Evolutionary conservation across 1,139 yeast species (phyloP).

Genomic region (Taphrina wiesneri): DNA sequence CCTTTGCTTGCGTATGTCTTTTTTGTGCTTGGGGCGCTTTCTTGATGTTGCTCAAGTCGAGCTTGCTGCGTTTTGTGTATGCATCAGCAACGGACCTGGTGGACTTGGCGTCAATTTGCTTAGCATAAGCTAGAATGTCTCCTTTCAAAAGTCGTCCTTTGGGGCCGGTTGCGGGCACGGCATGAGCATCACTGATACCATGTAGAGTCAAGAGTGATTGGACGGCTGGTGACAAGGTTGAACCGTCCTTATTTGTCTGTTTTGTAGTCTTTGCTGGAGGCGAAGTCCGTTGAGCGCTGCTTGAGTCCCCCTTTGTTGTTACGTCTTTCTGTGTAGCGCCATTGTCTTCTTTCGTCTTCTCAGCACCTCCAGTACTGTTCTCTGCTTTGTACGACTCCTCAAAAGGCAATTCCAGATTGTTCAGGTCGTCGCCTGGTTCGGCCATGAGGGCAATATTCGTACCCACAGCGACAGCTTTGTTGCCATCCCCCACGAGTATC

Average conservation of each 20-base stretch:
- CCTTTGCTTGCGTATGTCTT: conserved; percentile 43
- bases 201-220: conserved; percentile 62
- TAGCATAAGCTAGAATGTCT: conserved; percentile 82
- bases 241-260: conserved; percentile 23
- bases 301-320: background rate
- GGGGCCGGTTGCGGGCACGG: conserved; percentile 87
- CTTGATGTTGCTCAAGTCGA: conserved; percentile 75
- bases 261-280: background rate
- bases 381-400: conserved; percentile 37
- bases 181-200: conserved; percentile 65
- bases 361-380: conserved; percentile 25
- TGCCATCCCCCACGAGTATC: conserved; percentile 67
- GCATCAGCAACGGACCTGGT: conserved; percentile 58
- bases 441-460: conserved; percentile 83
- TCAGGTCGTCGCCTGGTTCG: conserved; percentile 80
- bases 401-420: conserved; percentile 61
- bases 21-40: conserved; percentile 46
- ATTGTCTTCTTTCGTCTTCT: background rate
- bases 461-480: conserved; percentile 80
- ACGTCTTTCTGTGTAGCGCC: background rate
- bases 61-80: conserved; percentile 60
- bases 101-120: conserved; percentile 61
- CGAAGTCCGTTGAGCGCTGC: background rate
- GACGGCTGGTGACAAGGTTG: conserved; percentile 76
- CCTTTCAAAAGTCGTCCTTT: conserved; percentile 85